These are phyloP conservation scores for Pleodorina starrii DNA, from an alignment of 139 green algal species.

Conservation along the genomic window DNA sequence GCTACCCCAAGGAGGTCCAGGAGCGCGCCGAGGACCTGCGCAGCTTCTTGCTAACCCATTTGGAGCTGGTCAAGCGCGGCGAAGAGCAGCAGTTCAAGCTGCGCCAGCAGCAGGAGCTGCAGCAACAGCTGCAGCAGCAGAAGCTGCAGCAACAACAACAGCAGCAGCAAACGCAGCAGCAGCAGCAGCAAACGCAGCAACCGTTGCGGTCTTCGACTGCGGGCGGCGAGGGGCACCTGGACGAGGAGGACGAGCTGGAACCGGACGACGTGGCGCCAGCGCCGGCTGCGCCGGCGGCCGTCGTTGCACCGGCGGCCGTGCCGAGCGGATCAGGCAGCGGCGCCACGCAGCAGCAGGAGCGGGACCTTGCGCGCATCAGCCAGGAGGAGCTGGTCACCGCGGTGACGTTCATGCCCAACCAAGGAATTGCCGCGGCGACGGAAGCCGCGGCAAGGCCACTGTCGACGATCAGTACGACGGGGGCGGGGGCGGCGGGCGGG, in stretches of 20 bases:
- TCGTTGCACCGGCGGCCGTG: background rate
- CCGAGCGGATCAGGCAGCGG: too few relatives aligned
- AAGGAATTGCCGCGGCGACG: background rate
- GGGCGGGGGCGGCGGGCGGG: background rate
- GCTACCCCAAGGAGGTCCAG: background rate
- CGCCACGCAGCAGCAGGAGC: background rate
- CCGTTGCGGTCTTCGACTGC: background rate
- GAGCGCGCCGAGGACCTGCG: constrained; percentile 39
- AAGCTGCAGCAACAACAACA: background rate
- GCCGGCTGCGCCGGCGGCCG: background rate
- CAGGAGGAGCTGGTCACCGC: background rate
- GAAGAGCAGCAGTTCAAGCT: background rate
- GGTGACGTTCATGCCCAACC: background rate
- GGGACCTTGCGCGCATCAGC: too few relatives aligned
- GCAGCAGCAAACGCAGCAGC: constrained; percentile 32
- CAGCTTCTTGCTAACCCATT: constrained; percentile 48
- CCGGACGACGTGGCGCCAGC: too few relatives aligned
- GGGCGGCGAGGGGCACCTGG: background rate
- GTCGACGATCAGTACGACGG: too few relatives aligned
- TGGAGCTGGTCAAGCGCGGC: constrained; percentile 49
- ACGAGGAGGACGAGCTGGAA: background rate
- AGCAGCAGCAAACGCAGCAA: constrained; percentile 4
- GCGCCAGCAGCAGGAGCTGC: constrained; percentile 4
- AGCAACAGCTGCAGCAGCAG: background rate
- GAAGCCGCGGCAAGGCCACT: background rate